Conservation (phyloP, 768 basidiomycete genomes). For the Ramaria sp. region DNA sequence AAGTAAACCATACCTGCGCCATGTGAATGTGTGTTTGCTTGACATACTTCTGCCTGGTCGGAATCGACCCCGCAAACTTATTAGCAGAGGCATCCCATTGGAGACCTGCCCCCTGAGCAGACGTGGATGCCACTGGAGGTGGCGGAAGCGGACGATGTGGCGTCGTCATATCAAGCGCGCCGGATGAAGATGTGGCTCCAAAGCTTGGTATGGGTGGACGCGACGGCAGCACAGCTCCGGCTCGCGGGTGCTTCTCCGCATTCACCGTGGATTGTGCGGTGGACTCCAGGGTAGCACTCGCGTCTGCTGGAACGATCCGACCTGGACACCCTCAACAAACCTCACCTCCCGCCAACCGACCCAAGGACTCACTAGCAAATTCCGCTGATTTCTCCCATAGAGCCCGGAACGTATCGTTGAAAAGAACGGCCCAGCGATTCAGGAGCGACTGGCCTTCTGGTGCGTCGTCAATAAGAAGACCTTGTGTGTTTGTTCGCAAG, state of each 20-base stretch:
- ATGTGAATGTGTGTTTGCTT: conserved; percentile 7
- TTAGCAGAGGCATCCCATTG: neutral
- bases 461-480: neutral
- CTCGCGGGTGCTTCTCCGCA: neutral
- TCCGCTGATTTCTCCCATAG: neutral
- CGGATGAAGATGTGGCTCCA: neutral
- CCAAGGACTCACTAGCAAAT: neutral
- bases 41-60: neutral
- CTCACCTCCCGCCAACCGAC: neutral
- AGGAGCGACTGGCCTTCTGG: conserved; percentile 6
- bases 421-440: conserved; percentile 2
- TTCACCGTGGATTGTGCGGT: neutral
- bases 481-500: neutral
- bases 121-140: neutral
- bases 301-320: neutral
- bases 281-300: neutral
- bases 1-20: neutral
- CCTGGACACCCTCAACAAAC: neutral
- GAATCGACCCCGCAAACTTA: neutral
- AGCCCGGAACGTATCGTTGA: conserved; percentile 5
- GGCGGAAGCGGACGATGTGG: neutral
- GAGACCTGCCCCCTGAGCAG: neutral
- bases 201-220: conserved; percentile 2
- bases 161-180: no score
- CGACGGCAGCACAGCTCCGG: neutral